These are phyloP conservation scores for Citrullus amarus DNA, from an alignment of 306 rosid species.

Conservation along the genomic window DNA sequence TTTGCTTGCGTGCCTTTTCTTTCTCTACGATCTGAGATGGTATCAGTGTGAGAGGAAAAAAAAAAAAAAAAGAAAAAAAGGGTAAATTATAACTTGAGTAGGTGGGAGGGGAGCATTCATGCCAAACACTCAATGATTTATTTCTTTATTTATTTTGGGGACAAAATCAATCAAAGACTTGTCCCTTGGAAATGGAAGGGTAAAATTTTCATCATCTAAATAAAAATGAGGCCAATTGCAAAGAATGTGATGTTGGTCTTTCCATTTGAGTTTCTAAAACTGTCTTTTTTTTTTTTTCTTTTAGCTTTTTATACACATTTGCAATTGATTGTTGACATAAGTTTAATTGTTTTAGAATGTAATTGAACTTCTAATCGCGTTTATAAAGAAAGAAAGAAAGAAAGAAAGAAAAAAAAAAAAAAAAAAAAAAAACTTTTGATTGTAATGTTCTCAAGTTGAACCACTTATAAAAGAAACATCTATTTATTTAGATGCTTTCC, in stretches of 20 bases:
- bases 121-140: neutral
- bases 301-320: neutral
- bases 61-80: too few species aligned
- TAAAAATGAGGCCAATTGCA: neutral
- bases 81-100: neutral
- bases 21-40: neutral
- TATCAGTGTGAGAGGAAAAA: neutral
- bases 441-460: neutral
- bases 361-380: too few species aligned
- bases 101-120: slow-evolving; percentile 3
- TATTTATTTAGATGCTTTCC: neutral
- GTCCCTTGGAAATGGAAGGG: neutral
- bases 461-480: neutral
- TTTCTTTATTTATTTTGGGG: neutral
- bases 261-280: neutral
- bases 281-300: neutral
- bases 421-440: neutral
- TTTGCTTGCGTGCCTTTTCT: neutral
- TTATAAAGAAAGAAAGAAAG: too few species aligned
- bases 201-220: neutral
- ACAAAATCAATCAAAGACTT: neutral
- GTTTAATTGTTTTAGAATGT: too few species aligned
- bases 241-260: neutral
- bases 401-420: too few species aligned
- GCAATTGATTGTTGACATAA: too few species aligned